These are phyloP conservation scores for Abrus precatorius DNA, from an alignment of 306 rosid genomes.

Conservation along the genomic window DNA sequence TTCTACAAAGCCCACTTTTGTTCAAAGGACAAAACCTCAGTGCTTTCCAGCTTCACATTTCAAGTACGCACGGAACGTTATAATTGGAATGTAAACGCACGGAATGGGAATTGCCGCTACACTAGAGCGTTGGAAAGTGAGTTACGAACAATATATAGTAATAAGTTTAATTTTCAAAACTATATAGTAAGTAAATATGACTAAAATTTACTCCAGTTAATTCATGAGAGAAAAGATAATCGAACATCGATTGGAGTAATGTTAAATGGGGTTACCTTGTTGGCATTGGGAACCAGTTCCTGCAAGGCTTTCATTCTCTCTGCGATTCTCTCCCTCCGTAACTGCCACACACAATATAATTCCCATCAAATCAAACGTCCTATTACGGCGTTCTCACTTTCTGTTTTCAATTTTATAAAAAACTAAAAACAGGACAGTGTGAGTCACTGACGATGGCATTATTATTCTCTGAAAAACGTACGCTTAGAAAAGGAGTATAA, in stretches of 20 bases:
- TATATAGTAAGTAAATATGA: neutral
- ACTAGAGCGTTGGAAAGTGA: slow-evolving; percentile 19
- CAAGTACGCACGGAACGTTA: slow-evolving; percentile 41
- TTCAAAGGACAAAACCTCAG: neutral
- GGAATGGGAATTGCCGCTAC: neutral
- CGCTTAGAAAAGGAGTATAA: slow-evolving; percentile 23
- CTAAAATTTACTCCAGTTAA: too few species aligned
- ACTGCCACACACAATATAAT: slow-evolving; percentile 58
- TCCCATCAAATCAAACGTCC: slow-evolving; percentile 45
- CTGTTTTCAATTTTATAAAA: neutral
- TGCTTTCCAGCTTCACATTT: slow-evolving; percentile 31
- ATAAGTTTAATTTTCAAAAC: neutral
- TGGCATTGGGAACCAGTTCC: slow-evolving; percentile 96
- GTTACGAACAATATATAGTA: neutral
- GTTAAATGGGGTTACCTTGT: slow-evolving; percentile 64
- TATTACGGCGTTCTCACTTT: neutral
- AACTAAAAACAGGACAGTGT: slow-evolving; percentile 8
- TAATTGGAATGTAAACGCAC: slow-evolving; percentile 27
- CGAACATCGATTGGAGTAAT: neutral
- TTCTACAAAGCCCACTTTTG: slow-evolving; percentile 11
- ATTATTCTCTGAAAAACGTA: neutral
- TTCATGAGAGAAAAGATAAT: neutral
- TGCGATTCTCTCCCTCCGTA: slow-evolving; percentile 98
- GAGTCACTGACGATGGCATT: slow-evolving; percentile 22
- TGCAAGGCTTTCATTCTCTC: slow-evolving; percentile 98